Evolutionary conservation across 2,329 filamentous ascomycete genomes (phyloP).

Genomic region (Ploettnerulaceae sp.): DNA sequence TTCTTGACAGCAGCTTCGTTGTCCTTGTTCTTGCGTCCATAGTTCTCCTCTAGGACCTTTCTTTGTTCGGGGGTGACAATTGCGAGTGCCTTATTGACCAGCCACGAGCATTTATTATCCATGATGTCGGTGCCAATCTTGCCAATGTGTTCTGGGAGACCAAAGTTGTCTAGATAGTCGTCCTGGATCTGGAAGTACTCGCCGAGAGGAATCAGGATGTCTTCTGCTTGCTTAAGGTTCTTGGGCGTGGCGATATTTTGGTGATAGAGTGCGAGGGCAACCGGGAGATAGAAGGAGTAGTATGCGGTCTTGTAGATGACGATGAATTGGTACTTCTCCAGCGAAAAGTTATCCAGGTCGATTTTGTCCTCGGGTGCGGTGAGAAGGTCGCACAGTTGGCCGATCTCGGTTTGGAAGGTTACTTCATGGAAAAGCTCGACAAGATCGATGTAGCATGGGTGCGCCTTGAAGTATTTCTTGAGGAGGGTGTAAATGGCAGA

Average conservation of each 20-base stretch:
- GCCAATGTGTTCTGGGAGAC: constrained; percentile 84
- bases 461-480: constrained; percentile 86
- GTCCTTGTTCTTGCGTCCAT: constrained; percentile 81
- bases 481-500: constrained; percentile 83
- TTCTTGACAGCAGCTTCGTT: constrained; percentile 85
- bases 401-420: constrained; percentile 89
- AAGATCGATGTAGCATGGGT: constrained; percentile 84
- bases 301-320: constrained; percentile 99
- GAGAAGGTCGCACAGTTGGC: constrained; percentile 89
- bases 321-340: constrained; percentile 96
- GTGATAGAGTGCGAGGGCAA: constrained; percentile 83
- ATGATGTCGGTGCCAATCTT: constrained; percentile 99
- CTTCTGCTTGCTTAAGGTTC: constrained; percentile 84
- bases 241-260: constrained; percentile 77
- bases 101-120: constrained; percentile 99
- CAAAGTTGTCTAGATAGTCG: constrained; percentile 98
- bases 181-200: constrained; percentile 99
- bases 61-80: constrained; percentile 80
- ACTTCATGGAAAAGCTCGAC: constrained; percentile 95
- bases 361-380: constrained; percentile 93
- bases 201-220: constrained; percentile 93
- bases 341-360: constrained; percentile 89
- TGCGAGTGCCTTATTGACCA: constrained; percentile 89
- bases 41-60: constrained; percentile 83
- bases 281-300: constrained; percentile 98